Evolutionary conservation across 306 rosid species (phyloP), one percentile per base, ranked within the genome.

Genomic region (Cajanus cajan): DNA sequence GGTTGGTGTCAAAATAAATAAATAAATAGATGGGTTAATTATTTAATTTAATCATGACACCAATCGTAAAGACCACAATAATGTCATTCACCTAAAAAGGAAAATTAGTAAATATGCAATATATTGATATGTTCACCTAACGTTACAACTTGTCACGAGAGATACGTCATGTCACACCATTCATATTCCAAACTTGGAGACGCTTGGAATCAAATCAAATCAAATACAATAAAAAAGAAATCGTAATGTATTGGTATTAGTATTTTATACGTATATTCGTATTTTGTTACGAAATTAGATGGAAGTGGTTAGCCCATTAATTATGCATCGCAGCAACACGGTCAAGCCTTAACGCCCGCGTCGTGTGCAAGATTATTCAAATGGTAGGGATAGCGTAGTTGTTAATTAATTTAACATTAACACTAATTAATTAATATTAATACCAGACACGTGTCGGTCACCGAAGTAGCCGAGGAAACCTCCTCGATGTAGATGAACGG

Each of bases 291-390:
- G 19, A 43, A 45, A 61, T 40, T 74, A 59, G 41, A 41, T 16
- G 43, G 4, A 15, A 73, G 18, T 40, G 4, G 51, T 47, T 63
- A 76, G 57, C 19, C 65, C 55, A 77, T 50, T 48, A 37, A 31
- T 62, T 21, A 8, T 50, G 80, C 65, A 51, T 28, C 21, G 21
- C 48, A 48, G 18, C 80, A 12, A 48, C 10, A 15, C 10, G 50
- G 80, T 63, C 73, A 76, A 47, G 51, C 13, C 7, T 33, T n/a
- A 41, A 57, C 50, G 70, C 79, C 16, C 79, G 44, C 44, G 70
- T 37, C 41, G 41, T 4, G 81, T 12, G 31, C 16, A 33, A 77
- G 40, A 64, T 8, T 34, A 50, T 34, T 64, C 7, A 14, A 12
- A 4, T 21, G 37, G 57, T 61, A 41, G 80, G 64, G 63, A 33